phyloP scores from a whole-genome alignment of 352 stramenopile species.

The Pythium myriotylum region DNA sequence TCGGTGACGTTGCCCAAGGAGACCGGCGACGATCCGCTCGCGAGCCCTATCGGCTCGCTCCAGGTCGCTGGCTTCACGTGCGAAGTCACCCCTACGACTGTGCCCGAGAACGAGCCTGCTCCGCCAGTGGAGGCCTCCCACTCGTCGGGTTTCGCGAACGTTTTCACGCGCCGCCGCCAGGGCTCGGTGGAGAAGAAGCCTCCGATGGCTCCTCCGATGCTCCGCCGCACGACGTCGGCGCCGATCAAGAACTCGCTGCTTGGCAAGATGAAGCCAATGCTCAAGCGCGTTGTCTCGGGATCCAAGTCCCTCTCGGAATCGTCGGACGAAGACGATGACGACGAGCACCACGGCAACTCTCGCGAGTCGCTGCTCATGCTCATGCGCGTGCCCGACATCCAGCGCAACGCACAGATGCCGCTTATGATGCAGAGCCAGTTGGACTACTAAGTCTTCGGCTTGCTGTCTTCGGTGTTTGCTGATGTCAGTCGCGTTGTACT shows the following conservation, averaged over 20 bases:
- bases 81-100: not conserved
- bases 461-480: conserved; percentile 1
- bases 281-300: conserved; percentile 44
- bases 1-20: conserved; percentile 28
- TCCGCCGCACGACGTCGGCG: conserved; percentile 29
- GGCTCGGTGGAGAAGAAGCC: conserved; percentile 35
- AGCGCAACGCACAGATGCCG: conserved; percentile 53
- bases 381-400: conserved; percentile 57
- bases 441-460: conserved; percentile 17
- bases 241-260: conserved; percentile 52
- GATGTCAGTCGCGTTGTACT: not conserved
- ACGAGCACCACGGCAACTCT: conserved; percentile 42
- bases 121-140: not conserved
- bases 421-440: conserved; percentile 60
- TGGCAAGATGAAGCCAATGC: conserved; percentile 64
- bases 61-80: conserved; percentile 13
- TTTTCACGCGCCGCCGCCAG: conserved; percentile 32
- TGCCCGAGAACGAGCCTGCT: not conserved
- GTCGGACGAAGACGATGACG: conserved; percentile 29
- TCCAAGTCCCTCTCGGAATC: conserved; percentile 10
- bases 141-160: conserved; percentile 19
- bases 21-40: conserved; percentile 27
- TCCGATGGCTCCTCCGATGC: conserved; percentile 21
- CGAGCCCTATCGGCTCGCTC: conserved; percentile 21
- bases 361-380: conserved; percentile 70